Conservation (phyloP, 768 basidiomycete species). For the Xerocomus spinulosus region DNA sequence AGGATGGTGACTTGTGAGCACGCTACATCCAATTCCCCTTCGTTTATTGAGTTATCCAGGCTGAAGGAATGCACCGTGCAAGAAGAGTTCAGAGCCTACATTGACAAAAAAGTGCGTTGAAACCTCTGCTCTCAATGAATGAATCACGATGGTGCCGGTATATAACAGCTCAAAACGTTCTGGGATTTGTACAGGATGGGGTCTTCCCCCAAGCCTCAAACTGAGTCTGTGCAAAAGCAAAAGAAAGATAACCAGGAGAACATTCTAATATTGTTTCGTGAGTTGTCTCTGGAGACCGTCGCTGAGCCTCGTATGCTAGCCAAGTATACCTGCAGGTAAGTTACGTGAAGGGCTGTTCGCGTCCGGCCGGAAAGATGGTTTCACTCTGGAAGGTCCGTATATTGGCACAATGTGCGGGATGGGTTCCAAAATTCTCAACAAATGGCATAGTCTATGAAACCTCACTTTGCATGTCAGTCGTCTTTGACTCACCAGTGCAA, state of each 20-base stretch:
- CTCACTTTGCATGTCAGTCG: constrained; percentile 58
- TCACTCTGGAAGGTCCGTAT: constrained; percentile 62
- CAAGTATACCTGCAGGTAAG: constrained; percentile 48
- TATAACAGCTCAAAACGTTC: constrained; percentile 44
- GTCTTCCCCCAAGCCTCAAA: constrained; percentile 4
- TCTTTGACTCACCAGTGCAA: constrained; percentile 61
- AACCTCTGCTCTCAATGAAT: not conserved
- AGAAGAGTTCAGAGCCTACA: constrained; percentile 62
- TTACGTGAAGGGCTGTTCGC: constrained; percentile 69
- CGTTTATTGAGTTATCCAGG: constrained; percentile 38
- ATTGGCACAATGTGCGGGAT: not conserved
- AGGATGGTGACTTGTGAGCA: constrained; percentile 70
- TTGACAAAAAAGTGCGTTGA: constrained; percentile 57
- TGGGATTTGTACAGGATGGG: constrained; percentile 36
- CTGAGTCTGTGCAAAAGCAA: constrained; percentile 29
- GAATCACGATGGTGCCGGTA: not conserved
- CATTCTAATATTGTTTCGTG: constrained; percentile 68
- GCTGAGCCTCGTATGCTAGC: not conserved
- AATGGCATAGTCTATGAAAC: constrained; percentile 60
- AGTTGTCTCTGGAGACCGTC: constrained; percentile 21
- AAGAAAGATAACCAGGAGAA: constrained; percentile 58
- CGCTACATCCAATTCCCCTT: not conserved
- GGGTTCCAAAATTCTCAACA: not conserved
- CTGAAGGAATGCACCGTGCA: constrained; percentile 57
- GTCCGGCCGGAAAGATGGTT: constrained; percentile 52